A percentile compares a stretch with the other conserved stretches of the same genome.
Conservation (phyloP, 2,329 filamentous ascomycete genomes). For the Aureobasidium sp. region DNA sequence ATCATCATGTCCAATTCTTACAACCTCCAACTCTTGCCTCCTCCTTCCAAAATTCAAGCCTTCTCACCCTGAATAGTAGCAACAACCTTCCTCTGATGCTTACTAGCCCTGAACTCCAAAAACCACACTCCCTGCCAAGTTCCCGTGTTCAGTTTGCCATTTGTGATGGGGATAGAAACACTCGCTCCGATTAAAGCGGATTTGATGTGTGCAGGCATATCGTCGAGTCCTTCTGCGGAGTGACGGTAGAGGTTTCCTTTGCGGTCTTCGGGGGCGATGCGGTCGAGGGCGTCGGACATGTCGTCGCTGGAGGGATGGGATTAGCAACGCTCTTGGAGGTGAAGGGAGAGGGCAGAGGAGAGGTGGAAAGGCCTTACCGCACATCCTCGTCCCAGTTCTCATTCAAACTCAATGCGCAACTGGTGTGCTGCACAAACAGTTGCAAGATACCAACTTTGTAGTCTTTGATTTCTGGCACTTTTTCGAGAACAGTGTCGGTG, state of each 20-base stretch:
- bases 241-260: constrained; percentile 67
- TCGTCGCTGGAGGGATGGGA: constrained; percentile 44
- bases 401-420: constrained; percentile 81
- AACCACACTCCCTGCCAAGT: constrained; percentile 94
- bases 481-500: constrained; percentile 62
- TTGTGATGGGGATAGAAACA: constrained; percentile 80
- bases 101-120: constrained; percentile 72
- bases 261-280: constrained; percentile 74
- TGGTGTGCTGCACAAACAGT: constrained; percentile 93
- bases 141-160: constrained; percentile 65
- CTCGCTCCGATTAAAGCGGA: constrained; percentile 81
- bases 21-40: neutral
- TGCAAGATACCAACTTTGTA: constrained; percentile 85
- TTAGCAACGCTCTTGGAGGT: too few relatives aligned
- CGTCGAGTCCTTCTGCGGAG: constrained; percentile 76
- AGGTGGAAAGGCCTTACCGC: constrained; percentile 32
- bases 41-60: constrained; percentile 24
- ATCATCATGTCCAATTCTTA: neutral
- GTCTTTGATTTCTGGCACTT: constrained; percentile 68
- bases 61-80: constrained; percentile 91
- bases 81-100: constrained; percentile 73
- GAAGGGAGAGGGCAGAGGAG: neutral
- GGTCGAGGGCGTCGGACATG: constrained; percentile 89
- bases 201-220: constrained; percentile 98
- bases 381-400: constrained; percentile 88